A percentile compares a stretch with the other conserved stretches of the same genome.
phyloP scores from a whole-genome alignment of 495 filamentous ascomycete genomes.

The Lichenothelia convexa region DNA sequence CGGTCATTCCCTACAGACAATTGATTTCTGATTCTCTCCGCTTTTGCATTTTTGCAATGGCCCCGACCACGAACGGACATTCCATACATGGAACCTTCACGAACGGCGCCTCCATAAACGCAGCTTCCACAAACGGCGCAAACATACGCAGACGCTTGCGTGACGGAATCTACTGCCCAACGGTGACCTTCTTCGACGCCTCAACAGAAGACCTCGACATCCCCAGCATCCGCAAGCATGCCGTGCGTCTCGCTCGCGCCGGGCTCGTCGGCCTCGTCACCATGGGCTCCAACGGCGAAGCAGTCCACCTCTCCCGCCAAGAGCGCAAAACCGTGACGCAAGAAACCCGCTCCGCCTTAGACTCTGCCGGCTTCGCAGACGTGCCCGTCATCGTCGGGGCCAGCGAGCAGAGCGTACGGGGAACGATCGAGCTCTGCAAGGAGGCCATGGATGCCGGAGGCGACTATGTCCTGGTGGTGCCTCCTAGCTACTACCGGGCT shows the following conservation, averaged over 20 bases:
- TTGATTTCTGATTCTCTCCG: too few species aligned
- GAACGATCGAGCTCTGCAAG: constrained; percentile 62
- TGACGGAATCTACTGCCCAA: constrained; percentile 23
- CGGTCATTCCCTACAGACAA: too few species aligned
- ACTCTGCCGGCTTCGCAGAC: constrained; percentile 45
- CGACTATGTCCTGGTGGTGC: constrained; percentile 69
- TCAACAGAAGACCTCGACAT: constrained; percentile 37
- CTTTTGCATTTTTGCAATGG: too few species aligned
- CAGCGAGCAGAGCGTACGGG: constrained; percentile 67
- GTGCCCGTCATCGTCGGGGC: constrained; percentile 74
- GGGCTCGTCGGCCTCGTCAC: constrained; percentile 68
- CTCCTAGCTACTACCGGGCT: constrained; percentile 67
- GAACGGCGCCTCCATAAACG: too few species aligned
- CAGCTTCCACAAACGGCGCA: too few species aligned
- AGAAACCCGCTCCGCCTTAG: constrained; percentile 56
- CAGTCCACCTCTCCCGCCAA: constrained; percentile 19
- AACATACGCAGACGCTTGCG: neutral
- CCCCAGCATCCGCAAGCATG: constrained; percentile 51
- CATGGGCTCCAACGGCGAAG: constrained; percentile 73
- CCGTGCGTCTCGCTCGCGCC: constrained; percentile 62
- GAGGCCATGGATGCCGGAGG: constrained; percentile 60
- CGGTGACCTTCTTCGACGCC: constrained; percentile 16
- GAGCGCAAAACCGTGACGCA: constrained; percentile 37
- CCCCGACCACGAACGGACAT: too few species aligned
- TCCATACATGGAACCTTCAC: too few species aligned